Percentiles rank a stretch among this genome's conserved stretches.
Evolutionary conservation across 805 yeast species (phyloP).

Genomic region (Pichia rugopelliculosa): DNA sequence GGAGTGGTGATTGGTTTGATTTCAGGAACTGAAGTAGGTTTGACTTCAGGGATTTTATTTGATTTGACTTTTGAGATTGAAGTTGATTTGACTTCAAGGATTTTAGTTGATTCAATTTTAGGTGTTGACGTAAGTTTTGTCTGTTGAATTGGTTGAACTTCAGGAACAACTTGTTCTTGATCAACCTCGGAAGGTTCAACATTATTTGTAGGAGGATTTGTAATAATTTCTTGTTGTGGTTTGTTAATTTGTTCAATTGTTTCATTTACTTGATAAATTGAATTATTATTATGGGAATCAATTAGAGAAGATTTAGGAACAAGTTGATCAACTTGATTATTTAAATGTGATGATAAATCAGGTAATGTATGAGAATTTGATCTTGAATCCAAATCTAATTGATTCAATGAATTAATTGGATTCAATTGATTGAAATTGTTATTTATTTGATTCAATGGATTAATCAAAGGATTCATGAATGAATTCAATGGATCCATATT

Average conservation of each 20-base stretch:
- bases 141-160: neutral
- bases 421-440: neutral
- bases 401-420: neutral
- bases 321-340: neutral
- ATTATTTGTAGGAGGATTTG: neutral
- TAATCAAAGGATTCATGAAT: neutral
- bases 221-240: neutral
- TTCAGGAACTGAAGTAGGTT: too few relatives aligned
- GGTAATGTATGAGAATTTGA: neutral
- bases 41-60: neutral
- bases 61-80: neutral
- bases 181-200: neutral
- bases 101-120: neutral
- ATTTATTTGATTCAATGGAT: neutral
- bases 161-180: neutral
- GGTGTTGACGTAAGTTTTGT: neutral
- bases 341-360: neutral
- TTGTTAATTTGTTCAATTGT: neutral
- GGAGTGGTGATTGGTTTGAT: too few relatives aligned
- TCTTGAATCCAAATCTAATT: neutral
- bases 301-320: neutral
- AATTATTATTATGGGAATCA: neutral
- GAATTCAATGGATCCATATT: neutral
- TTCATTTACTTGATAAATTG: neutral
- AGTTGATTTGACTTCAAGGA: neutral